Conservation (phyloP, 2,329 filamentous ascomycete genomes). For the Golovinomyces cichoracearum region DNA sequence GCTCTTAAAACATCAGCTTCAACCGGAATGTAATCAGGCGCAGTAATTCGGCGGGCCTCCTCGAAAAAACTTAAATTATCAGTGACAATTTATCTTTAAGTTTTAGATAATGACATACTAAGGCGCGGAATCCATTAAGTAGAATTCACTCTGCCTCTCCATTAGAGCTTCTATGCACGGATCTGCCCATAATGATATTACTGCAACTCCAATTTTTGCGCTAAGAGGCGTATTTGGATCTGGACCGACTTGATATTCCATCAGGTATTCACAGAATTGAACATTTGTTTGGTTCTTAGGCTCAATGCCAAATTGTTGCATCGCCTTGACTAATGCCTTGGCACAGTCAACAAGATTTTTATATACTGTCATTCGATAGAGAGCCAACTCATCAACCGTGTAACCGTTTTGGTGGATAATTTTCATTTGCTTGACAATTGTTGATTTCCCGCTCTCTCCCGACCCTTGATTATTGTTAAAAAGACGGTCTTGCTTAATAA, state of each 20-base stretch:
- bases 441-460: constrained; percentile 95
- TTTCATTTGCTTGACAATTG: constrained; percentile 99
- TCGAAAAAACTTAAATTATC: constrained; percentile 57
- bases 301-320: constrained; percentile 74
- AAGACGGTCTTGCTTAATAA: constrained; percentile 1
- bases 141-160: constrained; percentile 92
- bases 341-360: constrained; percentile 96
- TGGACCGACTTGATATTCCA: constrained; percentile 71
- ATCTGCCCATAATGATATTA: constrained; percentile 75
- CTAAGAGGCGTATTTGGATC: constrained; percentile 73
- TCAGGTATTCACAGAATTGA: constrained; percentile 51
- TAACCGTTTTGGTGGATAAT: constrained; percentile 98
- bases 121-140: constrained; percentile 95
- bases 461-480: constrained; percentile 36
- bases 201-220: constrained; percentile 51
- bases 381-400: constrained; percentile 70
- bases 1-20: constrained; percentile 90
- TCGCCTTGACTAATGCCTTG: constrained; percentile 72
- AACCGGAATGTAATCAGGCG: constrained; percentile 64
- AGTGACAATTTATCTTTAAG: background rate
- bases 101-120: constrained; percentile 33
- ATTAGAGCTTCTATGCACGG: constrained; percentile 57
- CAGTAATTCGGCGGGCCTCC: constrained; percentile 62
- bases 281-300: constrained; percentile 45
- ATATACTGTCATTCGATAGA: constrained; percentile 90